These are phyloP conservation scores for Vigna angularis DNA, from an alignment of 306 rosid genomes.

Conservation along the genomic window DNA sequence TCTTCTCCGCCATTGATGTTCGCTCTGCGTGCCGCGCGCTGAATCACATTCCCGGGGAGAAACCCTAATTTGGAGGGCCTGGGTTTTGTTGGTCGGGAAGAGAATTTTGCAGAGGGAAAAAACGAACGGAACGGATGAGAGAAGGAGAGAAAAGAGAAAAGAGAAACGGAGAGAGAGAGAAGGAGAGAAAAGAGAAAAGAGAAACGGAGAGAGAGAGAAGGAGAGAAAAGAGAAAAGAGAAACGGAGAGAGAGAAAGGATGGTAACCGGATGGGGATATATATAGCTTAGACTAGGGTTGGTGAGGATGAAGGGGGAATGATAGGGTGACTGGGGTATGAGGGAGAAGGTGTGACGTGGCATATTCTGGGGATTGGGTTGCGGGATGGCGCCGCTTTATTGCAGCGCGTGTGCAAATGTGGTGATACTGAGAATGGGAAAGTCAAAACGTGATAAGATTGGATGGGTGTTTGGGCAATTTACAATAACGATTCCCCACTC, in stretches of 20 bases:
- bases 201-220: neutral
- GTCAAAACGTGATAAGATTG: slow-evolving; percentile 27
- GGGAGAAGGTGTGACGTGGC: slow-evolving; percentile 55
- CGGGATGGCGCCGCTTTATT: slow-evolving; percentile 46
- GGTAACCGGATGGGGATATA: slow-evolving; percentile 35
- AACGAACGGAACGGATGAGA: slow-evolving; percentile 6
- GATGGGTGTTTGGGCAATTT: neutral
- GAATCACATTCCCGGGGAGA: slow-evolving; percentile 46
- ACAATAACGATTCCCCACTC: neutral
- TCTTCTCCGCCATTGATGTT: slow-evolving; percentile 69
- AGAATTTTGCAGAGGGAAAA: neutral
- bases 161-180: neutral
- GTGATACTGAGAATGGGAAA: slow-evolving; percentile 5
- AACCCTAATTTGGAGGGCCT: slow-evolving; percentile 39
- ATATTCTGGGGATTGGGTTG: neutral
- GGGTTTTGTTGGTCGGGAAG: neutral
- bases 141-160: neutral
- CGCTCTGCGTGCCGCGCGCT: neutral
- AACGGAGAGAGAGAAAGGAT: neutral
- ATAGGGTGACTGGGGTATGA: slow-evolving; percentile 41
- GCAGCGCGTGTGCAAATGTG: slow-evolving; percentile 40
- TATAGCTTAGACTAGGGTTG: slow-evolving; percentile 70
- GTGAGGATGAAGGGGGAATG: slow-evolving; percentile 39
- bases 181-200: too few relatives aligned
- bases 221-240: neutral